A percentile compares a stretch with the other conserved stretches of the same genome.
Evolutionary conservation across 2,329 filamentous ascomycete species (phyloP).

Genomic region (Neonectria neomacrospora): DNA sequence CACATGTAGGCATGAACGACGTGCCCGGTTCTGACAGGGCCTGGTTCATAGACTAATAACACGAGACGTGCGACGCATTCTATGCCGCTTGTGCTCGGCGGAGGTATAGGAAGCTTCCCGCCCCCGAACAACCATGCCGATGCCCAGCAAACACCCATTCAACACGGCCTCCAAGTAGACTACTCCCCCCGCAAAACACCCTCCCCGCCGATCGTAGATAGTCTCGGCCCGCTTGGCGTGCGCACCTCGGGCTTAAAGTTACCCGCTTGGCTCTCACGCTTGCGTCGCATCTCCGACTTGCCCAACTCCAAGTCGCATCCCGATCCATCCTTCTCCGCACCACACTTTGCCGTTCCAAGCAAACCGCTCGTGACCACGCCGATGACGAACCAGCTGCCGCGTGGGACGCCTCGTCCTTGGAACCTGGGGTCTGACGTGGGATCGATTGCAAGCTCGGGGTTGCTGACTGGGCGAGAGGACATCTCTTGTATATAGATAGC

Average conservation of each 20-base stretch:
- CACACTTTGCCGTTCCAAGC: slow-evolving; percentile 4
- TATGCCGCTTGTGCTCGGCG: not conserved
- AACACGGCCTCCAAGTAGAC: too few species aligned
- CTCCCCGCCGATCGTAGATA: not conserved
- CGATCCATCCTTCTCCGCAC: slow-evolving; percentile 19
- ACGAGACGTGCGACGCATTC: not conserved
- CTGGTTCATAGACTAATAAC: not conserved
- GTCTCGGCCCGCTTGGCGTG: slow-evolving; percentile 6
- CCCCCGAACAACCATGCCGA: too few species aligned
- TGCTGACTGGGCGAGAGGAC: not conserved
- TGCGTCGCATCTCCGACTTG: not conserved
- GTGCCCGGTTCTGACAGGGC: not conserved
- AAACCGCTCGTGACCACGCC: slow-evolving; percentile 11
- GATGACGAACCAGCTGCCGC: not conserved
- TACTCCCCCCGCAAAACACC: not conserved
- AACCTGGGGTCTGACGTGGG: slow-evolving; percentile 22
- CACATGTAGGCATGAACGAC: not conserved
- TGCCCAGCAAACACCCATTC: not conserved
- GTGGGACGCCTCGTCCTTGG: not conserved
- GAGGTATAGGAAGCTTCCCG: too few species aligned
- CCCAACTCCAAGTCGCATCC: not conserved
- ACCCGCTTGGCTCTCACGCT: slow-evolving; percentile 1
- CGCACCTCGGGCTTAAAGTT: slow-evolving; percentile 7
- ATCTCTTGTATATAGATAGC: not conserved
- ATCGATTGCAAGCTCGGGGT: not conserved